Conservation (phyloP, 164 flowering plant genomes). For the Magnolia kwangsiensis region DNA sequence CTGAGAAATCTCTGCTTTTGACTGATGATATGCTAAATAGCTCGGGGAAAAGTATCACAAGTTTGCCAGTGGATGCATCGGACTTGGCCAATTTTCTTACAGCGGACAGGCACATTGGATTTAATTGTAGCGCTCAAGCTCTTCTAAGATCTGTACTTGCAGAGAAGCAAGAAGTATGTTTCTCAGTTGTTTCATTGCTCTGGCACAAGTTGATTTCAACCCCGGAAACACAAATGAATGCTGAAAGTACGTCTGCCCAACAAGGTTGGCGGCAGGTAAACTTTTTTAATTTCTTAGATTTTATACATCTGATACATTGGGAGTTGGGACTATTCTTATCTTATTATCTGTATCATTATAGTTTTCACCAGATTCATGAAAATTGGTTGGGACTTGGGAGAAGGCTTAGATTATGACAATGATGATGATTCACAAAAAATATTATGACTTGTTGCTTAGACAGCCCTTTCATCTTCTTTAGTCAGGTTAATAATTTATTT, state of each 20-base stretch:
- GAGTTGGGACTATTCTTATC: no score
- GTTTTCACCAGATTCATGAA: no score
- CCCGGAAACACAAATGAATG: conserved; percentile 83
- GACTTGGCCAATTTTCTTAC: conserved; percentile 93
- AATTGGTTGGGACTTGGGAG: no score
- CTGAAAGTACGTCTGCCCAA: conserved; percentile 95
- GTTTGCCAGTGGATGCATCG: conserved; percentile 76
- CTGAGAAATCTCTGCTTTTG: conserved; percentile 34
- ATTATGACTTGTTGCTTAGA: no score
- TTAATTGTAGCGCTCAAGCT: conserved; percentile 67
- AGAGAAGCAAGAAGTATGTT: conserved; percentile 83
- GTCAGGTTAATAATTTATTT: no score
- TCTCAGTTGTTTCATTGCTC: conserved; percentile 88
- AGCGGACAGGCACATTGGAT: conserved; percentile 80
- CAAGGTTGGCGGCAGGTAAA: conserved; percentile 99
- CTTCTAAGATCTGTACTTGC: conserved; percentile 72
- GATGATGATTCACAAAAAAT: no score
- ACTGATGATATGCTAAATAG: conserved; percentile 33
- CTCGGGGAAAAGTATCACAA: conserved; percentile 46
- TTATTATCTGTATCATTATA: no score
- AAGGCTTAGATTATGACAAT: no score
- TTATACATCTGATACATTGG: no score
- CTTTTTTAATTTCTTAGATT: neutral
- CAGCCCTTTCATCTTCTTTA: no score
- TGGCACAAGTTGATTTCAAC: conserved; percentile 89